Evolutionary conservation across 805 yeast genomes (phyloP), one percentile per base, ranked within the genome.

Genomic region (Spathaspora sp.): DNA sequence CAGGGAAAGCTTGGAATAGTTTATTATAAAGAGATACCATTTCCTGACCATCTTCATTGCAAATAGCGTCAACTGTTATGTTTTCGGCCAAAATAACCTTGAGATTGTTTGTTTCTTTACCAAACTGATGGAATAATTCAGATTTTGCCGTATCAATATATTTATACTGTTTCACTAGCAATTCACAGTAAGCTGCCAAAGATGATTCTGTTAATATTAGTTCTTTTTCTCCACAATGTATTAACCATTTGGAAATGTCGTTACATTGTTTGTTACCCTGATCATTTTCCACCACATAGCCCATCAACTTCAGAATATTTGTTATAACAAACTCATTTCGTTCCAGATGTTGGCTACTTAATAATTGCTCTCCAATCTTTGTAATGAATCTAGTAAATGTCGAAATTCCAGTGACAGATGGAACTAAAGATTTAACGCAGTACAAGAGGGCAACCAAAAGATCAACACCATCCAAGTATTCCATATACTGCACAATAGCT

Each of bases 221-320:
- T 2, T 63, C 58, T 31, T 73, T 78, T 1, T 68, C 65, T 3
- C 73, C 72, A 46, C 82, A 65, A 16, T 64, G 57, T 2, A 69
- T 42, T 8, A 82, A 53, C 76, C 81, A 84, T 1, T 66, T 61
- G 40, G 73, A 66, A 17, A 84, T 72, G 55, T 83, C 87, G 38
- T 58, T 60, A 44, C 76, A 73, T 47, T 81, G 85, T 2, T 68
- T 68, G 16, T 42, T 23, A 2, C 6, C 44, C 28, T 20, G 29
- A 14, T 42, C 17, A 14, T 19, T 19, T 14, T 9, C 44, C 2
- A 42, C 44, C 29, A 42, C n/a, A 14, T 19, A 20, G 16, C 16
- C 17, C 44, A 18, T 20, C 10, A 42, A 18, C 23, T 42, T 16
- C 17, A 42, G 44, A 11, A 72, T 61, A 0, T 69, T 50, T n/a